Evolutionary conservation across 495 filamentous ascomycete genomes (phyloP), one percentile per base, ranked within the genome.

Genomic region (Hyaloscypha finlandica): DNA sequence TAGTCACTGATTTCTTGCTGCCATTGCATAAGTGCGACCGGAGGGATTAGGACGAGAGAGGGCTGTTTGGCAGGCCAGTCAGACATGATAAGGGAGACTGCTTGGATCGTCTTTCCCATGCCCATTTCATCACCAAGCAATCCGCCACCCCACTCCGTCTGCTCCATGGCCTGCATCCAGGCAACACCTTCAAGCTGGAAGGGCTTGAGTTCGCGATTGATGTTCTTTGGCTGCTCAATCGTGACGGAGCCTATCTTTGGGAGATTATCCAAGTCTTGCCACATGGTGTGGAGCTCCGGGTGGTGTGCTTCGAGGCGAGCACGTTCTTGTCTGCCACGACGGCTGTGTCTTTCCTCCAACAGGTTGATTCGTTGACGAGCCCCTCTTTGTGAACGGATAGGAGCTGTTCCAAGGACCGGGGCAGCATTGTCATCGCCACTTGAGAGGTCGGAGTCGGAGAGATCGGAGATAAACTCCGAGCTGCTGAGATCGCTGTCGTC

Each of bases 21-120:
- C 95, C 95, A 99, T 75, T 99, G 95, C 90, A 97, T 95, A 42
- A 99, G 77, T 66, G 95, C 95, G 62, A 99, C 95, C 3, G 95
- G 96, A 16, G 95, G 95, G 1, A 96, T 92, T 52, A 97, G 83
- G 8, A 99, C 95, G 8, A 99, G 80, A 4, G 94, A 92, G 6
- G 95, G 92, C 37, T 87, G 76, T 60, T 88, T 86, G 37, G 89
- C 90, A 20, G 94, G 93, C 70, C 90, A 97, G 74, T 99, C 94
- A 8, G 93, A 96, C 94, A 98, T 99, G 74, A 99, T 92, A 16
- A 98, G 83, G 9, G 94, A 96, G 8, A 99, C 93, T 2, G 95
- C 93, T 70, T 99, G 95, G 48, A 99, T 97, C 0, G 95, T 99
- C 81, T 99, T 99, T 33, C 95, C 95, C 85, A 98, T 95, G 22